Evolutionary conservation across 2,329 filamentous ascomycete species (phyloP).

Genomic region (Fusarium multiceps): DNA sequence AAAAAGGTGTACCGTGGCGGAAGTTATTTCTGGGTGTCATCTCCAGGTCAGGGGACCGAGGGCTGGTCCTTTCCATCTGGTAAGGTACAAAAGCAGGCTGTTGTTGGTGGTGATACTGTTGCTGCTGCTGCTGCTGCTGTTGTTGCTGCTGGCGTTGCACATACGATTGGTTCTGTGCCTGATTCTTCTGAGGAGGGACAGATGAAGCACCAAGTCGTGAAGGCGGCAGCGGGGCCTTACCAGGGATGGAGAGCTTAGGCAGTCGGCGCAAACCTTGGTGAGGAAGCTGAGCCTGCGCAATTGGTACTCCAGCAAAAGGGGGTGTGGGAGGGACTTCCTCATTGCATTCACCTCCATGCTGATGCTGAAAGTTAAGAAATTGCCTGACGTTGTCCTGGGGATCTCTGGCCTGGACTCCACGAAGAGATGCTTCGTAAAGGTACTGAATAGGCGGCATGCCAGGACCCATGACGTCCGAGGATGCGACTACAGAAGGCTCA

Average conservation of each 20-base stretch:
- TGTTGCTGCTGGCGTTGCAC: slow-evolving; percentile 29
- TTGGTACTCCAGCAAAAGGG: slow-evolving; percentile 70
- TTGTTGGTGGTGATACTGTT: not conserved
- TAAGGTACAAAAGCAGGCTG: slow-evolving; percentile 59
- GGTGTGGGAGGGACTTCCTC: slow-evolving; percentile 75
- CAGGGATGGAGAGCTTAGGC: slow-evolving; percentile 72
- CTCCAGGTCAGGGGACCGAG: slow-evolving; percentile 66
- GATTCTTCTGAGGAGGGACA: slow-evolving; percentile 44
- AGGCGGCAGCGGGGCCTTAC: slow-evolving; percentile 48
- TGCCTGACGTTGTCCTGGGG: slow-evolving; percentile 94
- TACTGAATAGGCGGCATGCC: slow-evolving; percentile 72
- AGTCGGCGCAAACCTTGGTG: slow-evolving; percentile 68
- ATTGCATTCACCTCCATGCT: slow-evolving; percentile 59
- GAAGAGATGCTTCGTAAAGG: slow-evolving; percentile 79
- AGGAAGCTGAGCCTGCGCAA: slow-evolving; percentile 56
- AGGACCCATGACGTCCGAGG: slow-evolving; percentile 88
- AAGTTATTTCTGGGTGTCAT: slow-evolving; percentile 69
- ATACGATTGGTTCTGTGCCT: slow-evolving; percentile 40
- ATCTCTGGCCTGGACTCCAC: slow-evolving; percentile 76
- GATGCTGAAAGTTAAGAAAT: slow-evolving; percentile 82
- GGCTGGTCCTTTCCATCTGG: slow-evolving; percentile 63
- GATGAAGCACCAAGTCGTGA: slow-evolving; percentile 45
- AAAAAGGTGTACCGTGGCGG: slow-evolving; percentile 86
- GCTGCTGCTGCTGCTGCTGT: slow-evolving; percentile 18
- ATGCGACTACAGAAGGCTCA: slow-evolving; percentile 86